phyloP scores from a whole-genome alignment of 176 grass and related monocot genomes.

The bread wheat (Triticum aestivum) region DNA sequence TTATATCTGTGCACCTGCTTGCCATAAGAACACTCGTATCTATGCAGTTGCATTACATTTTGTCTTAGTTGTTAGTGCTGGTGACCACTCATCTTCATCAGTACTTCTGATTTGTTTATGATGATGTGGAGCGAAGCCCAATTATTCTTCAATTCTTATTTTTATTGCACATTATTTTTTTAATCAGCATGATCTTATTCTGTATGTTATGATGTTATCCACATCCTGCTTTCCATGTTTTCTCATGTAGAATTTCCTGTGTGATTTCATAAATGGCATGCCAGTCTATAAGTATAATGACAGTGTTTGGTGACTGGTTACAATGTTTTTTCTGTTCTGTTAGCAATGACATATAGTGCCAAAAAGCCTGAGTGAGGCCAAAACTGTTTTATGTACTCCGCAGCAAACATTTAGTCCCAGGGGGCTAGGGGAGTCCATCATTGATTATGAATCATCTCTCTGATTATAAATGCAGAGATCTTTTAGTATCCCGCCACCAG shows the following conservation, averaged over 20 bases:
- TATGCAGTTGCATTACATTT: background rate
- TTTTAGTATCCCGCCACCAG: background rate
- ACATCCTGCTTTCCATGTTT: slow-evolving; percentile 9
- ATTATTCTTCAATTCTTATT: background rate
- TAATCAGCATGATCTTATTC: background rate
- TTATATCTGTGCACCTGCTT: background rate
- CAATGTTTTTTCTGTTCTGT: background rate
- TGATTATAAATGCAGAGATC: background rate
- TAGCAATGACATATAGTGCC: background rate
- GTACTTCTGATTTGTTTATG: background rate
- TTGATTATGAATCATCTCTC: background rate
- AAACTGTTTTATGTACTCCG: background rate
- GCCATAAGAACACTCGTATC: background rate
- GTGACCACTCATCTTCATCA: background rate
- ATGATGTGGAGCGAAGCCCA: background rate
- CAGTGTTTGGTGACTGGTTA: background rate
- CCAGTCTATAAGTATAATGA: background rate
- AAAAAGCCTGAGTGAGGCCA: background rate
- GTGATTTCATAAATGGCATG: background rate
- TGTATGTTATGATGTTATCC: background rate
- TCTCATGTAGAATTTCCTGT: background rate
- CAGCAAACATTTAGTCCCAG: background rate
- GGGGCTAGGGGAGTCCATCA: background rate
- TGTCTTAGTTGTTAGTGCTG: background rate
- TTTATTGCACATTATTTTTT: background rate